Conservation (phyloP, 345 rosid species). For the Pugionium dolabratum region DNA sequence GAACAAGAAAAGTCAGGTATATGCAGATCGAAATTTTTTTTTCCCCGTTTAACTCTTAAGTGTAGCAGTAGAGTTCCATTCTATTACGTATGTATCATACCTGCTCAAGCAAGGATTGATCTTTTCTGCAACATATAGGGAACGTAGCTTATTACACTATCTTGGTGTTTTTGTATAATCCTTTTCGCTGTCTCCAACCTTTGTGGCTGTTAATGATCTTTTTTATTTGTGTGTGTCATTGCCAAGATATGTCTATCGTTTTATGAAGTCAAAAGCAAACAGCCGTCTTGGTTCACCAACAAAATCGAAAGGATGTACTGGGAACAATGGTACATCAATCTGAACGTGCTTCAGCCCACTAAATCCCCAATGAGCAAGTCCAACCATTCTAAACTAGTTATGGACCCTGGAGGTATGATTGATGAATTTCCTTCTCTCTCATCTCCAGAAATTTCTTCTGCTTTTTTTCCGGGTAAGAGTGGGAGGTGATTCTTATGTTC, state of each 20-base stretch:
- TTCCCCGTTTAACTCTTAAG: not conserved
- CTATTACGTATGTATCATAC: not conserved
- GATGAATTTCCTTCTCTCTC: not conserved
- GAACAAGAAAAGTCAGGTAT: slow-evolving; percentile 92
- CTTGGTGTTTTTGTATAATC: not conserved
- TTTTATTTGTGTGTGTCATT: not conserved
- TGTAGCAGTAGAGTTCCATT: not conserved
- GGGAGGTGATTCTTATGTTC: slow-evolving; percentile 16
- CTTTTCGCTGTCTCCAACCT: not conserved
- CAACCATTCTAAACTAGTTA: slow-evolving; percentile 57
- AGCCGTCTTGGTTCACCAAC: slow-evolving; percentile 78
- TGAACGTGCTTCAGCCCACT: slow-evolving; percentile 73
- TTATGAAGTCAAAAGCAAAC: slow-evolving; percentile 88
- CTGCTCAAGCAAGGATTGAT: not conserved
- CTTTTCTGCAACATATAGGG: not conserved
- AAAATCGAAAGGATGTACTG: slow-evolving; percentile 68
- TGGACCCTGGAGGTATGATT: slow-evolving; percentile 69
- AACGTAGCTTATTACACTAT: not conserved
- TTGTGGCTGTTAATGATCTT: slow-evolving; percentile 11
- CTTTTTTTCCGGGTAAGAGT: not conserved
- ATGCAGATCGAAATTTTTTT: not conserved
- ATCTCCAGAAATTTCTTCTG: not conserved
- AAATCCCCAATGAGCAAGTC: slow-evolving; percentile 59
- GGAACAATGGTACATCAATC: slow-evolving; percentile 93
- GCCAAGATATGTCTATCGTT: slow-evolving; percentile 84